These are phyloP conservation scores for Pythium rhizo-oryzae DNA, from an alignment of 352 stramenopile species.

Conservation along the genomic window DNA sequence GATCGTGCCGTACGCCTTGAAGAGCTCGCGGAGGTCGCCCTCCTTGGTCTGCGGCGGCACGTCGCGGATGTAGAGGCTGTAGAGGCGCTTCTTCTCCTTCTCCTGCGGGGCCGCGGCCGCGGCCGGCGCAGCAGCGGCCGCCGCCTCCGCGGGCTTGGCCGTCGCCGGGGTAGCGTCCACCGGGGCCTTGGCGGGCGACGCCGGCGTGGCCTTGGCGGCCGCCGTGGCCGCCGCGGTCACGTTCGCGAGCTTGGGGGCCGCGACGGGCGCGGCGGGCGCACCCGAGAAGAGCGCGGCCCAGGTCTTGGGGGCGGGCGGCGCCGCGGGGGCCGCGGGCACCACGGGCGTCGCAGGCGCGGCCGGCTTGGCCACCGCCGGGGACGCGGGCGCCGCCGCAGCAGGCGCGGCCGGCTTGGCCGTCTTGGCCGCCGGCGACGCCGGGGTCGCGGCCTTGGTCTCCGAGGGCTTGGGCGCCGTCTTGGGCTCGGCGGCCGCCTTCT, in stretches of 20 bases:
- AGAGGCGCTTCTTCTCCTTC: conserved; percentile 62
- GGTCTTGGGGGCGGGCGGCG: conserved; percentile 50
- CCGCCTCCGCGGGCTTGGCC: conserved; percentile 4
- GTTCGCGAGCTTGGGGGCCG: conserved; percentile 33
- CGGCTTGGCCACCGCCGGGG: conserved; percentile 29
- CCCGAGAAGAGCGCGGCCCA: conserved; percentile 59
- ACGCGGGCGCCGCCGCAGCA: conserved; percentile 29
- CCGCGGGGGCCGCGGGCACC: conserved; percentile 32
- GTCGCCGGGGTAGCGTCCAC: too few relatives aligned
- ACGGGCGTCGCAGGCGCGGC: conserved; percentile 36
- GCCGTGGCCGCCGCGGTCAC: conserved; percentile 16
- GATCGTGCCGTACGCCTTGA: conserved; percentile 77
- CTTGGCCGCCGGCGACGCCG: conserved; percentile 30
- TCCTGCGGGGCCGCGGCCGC: conserved; percentile 20
- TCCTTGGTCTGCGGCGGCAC: conserved; percentile 77
- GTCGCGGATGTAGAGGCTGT: conserved; percentile 78
- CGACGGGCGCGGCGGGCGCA: conserved; percentile 20
- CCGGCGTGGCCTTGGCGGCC: conserved; percentile 2
- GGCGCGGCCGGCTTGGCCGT: conserved; percentile 20
- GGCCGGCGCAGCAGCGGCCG: conserved; percentile 19
- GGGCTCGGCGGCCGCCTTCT: conserved; percentile 42
- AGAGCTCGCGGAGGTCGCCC: conserved; percentile 75
- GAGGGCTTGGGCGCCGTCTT: conserved; percentile 36
- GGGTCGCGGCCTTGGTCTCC: conserved; percentile 37
- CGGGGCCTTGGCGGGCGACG: conserved; percentile 1